Conservation (phyloP, 2,329 filamentous ascomycete genomes). For the Cordyceps militaris region DNA sequence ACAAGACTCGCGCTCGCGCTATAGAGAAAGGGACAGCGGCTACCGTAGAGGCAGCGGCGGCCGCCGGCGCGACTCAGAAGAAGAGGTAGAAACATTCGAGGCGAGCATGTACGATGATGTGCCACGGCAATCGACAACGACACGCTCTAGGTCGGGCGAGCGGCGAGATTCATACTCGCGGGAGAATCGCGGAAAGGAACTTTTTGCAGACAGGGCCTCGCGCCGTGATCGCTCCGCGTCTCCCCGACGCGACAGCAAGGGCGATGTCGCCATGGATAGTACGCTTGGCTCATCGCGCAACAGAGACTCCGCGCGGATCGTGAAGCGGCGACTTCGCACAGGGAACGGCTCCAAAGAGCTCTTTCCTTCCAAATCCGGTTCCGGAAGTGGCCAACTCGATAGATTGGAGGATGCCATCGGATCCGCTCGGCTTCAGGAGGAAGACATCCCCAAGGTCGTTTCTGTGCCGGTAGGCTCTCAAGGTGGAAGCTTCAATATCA, state of each 20-base stretch:
- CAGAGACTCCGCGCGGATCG: constrained; percentile 25
- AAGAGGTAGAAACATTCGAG: constrained; percentile 54
- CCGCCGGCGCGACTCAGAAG: constrained; percentile 38
- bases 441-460: constrained; percentile 49
- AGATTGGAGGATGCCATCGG: constrained; percentile 33
- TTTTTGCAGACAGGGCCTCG: constrained; percentile 45
- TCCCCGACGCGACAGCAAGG: constrained; percentile 37
- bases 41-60: constrained; percentile 31
- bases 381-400: constrained; percentile 28
- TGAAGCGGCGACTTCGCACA: constrained; percentile 26
- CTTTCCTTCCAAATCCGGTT: constrained; percentile 29
- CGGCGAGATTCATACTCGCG: constrained; percentile 23
- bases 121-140: constrained; percentile 24
- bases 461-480: constrained; percentile 41
- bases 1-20: constrained; percentile 51
- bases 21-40: constrained; percentile 49
- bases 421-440: constrained; percentile 30
- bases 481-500: constrained; percentile 49
- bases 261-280: constrained; percentile 32
- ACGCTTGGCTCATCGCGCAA: constrained; percentile 27
- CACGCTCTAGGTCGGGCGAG: constrained; percentile 23
- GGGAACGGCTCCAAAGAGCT: constrained; percentile 31
- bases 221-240: constrained; percentile 46
- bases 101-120: constrained; percentile 79
- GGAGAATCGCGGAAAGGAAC: constrained; percentile 50